Conservation (phyloP, 2,329 filamentous ascomycete species). For the Berkeleyomyces rouxiae region DNA sequence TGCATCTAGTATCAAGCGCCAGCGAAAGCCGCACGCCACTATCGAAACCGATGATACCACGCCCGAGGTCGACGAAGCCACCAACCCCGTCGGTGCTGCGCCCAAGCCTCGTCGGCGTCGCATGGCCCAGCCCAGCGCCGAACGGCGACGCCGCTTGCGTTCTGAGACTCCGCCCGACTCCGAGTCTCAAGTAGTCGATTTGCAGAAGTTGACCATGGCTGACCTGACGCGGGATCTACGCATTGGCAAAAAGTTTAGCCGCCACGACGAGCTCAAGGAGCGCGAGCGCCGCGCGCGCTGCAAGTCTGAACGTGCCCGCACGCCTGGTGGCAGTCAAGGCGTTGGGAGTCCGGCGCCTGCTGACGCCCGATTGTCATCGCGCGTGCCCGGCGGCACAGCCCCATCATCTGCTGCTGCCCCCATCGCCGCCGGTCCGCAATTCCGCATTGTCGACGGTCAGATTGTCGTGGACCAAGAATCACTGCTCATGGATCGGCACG, state of each 20-base stretch:
- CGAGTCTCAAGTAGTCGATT: constrained; percentile 46
- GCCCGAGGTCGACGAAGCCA: constrained; percentile 14
- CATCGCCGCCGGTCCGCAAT: constrained; percentile 31
- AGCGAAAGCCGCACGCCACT: constrained; percentile 19
- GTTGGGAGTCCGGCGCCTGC: background rate
- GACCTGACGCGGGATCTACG: constrained; percentile 53
- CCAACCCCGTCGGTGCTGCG: constrained; percentile 16
- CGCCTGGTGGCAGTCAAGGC: constrained; percentile 20
- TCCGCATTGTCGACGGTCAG: constrained; percentile 53
- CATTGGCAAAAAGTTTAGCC: constrained; percentile 59
- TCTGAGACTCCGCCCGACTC: constrained; percentile 46
- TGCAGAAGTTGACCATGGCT: constrained; percentile 50
- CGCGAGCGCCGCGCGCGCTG: constrained; percentile 37
- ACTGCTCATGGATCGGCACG: constrained; percentile 51
- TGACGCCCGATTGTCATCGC: background rate
- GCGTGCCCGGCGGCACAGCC: constrained; percentile 15
- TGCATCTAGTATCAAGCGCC: background rate
- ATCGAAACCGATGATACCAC: constrained; percentile 10
- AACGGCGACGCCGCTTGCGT: constrained; percentile 24
- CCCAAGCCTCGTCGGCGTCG: constrained; percentile 13
- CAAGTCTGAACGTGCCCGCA: constrained; percentile 8
- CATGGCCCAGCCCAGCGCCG: constrained; percentile 4
- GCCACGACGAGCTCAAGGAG: constrained; percentile 54
- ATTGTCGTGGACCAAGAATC: constrained; percentile 56
- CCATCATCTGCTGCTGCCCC: constrained; percentile 12